Conservation (phyloP, 768 basidiomycete species). For the Lactarius psammicola region DNA sequence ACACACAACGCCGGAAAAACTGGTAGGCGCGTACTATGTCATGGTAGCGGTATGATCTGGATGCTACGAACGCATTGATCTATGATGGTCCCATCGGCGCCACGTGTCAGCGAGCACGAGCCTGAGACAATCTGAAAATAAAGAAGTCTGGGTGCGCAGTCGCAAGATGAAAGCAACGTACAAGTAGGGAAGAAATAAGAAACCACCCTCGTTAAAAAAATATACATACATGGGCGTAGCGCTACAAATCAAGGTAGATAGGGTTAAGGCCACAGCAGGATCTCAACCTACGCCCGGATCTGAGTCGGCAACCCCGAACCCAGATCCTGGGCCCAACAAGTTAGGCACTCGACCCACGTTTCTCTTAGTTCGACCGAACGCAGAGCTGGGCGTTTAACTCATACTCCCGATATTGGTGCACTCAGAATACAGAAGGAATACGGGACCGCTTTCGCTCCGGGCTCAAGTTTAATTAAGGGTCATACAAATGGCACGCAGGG, state of each 20-base stretch:
- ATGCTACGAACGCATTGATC: neutral
- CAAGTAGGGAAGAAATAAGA: neutral
- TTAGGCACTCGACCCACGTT: too few relatives aligned
- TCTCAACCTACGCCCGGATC: too few relatives aligned
- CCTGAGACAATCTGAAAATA: neutral
- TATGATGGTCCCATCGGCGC: neutral
- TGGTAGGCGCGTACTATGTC: neutral
- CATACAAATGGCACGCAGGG: neutral
- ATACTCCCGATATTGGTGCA: too few relatives aligned
- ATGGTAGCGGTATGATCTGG: neutral
- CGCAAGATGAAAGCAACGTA: neutral
- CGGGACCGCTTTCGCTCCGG: neutral
- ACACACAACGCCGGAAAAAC: neutral
- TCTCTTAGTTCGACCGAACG: too few relatives aligned
- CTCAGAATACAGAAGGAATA: neutral
- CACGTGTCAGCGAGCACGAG: neutral
- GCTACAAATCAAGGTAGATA: neutral
- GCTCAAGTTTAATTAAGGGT: neutral
- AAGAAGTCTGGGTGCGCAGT: neutral
- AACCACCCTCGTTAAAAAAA: neutral
- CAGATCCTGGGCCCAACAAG: too few relatives aligned
- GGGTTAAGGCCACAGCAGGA: neutral
- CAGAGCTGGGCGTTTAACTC: too few relatives aligned
- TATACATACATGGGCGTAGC: neutral
- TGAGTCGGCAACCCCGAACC: too few relatives aligned